Base-by-base conservation (phyloP, 345 rosid genomes). In the Physaria fendleri region DNA sequence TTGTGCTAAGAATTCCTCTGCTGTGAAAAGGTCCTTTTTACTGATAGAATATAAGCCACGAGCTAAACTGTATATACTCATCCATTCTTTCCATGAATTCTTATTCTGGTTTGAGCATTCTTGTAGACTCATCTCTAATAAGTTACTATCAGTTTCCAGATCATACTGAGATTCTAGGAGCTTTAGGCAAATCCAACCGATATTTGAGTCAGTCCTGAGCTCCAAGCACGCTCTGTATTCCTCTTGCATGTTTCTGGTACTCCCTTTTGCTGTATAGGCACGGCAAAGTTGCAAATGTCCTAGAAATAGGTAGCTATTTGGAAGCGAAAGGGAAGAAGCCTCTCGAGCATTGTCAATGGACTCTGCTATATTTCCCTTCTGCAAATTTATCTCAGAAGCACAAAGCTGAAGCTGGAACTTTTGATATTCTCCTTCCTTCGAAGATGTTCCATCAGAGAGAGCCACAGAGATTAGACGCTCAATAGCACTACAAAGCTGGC, bases 391-490 rank as follows among this genome's bases (percentile, higher is more conserved):
- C 80, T 93, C 97, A 56, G 99, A 79, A 64, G 85, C 84, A 65
- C 91, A 87, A 55, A 93, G 93, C 49, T 85, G 69, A 78, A 89
- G 86, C 80, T 81, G 95, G 65, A 93, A 83, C 76, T 83, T 89
- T 58, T 79, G 83, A 58, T 85, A 83, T 34, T 63, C 80, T 32
- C 68, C 75, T 49, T 71, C 73, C 53, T 46, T 58, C 2, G 70
- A 69, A 70, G 74, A 75, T 12, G 59, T 66, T 65, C 83, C 85
- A 73, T 75, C 71, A 29, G 86, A 78, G 68, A 83, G 84, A 22
- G 84, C 85, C 65, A 78, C 73, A 24, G 37, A 10, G 44, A 87
- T 65, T 21, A 87, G 78, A 64, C 86, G 76, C 44, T 77, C 65
- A 61, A 93, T 71, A 34, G 67, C 59, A 30, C 37, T 62, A 48